Base-by-base conservation (phyloP, 495 filamentous ascomycete species). In the Penicillium turbatum region DNA sequence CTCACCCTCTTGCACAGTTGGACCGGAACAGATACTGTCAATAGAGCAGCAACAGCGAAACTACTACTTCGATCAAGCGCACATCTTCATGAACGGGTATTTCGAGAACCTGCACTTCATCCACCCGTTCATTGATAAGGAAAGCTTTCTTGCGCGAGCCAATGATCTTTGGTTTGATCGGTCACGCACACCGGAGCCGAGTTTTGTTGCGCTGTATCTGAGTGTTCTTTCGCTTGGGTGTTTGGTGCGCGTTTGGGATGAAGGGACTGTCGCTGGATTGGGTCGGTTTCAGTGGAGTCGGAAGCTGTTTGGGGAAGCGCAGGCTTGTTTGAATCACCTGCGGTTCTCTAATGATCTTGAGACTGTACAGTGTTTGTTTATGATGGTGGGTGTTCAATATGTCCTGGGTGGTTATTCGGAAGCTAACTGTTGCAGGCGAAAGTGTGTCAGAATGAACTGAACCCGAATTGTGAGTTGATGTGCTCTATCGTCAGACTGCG, bases 31-130 rank as follows among this genome's bases (percentile, higher is more conserved):
- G 35, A 51, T 56, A 10, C 38, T 54, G 5, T 52, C 54, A 8
- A 51, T 60, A 17, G 55, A 71, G 17, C 63, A 64, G 13, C 62
- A 72, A 27, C 63, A 64, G 13, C 62, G 67, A 4, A 73, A 72
- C 27, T 74, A 69, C 41, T 73, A 74, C 38, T 72, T 74, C 24
- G 70, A 72, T 9, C 65, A 72, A 19, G 72, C 72, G 1, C 69
- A 74, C 56, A 52, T 68, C 1, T 74, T 74, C 31, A 74, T 74
- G 60, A 72, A 68, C 56, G 72, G 70, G 6, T 74, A 74, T 55
- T 74, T 74, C 41, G 68, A 72, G 51, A 72, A 72, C 44, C 67
- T 74, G 5, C 72, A 74, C 39, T 72, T 71, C 43, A 68, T 74
- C 29, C 70, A 74, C 21, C 72, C 72, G 17, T 60, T 74, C 1